Evolutionary conservation across 1,139 yeast genomes (phyloP).

Genomic region (Yamadazyma oceani): DNA sequence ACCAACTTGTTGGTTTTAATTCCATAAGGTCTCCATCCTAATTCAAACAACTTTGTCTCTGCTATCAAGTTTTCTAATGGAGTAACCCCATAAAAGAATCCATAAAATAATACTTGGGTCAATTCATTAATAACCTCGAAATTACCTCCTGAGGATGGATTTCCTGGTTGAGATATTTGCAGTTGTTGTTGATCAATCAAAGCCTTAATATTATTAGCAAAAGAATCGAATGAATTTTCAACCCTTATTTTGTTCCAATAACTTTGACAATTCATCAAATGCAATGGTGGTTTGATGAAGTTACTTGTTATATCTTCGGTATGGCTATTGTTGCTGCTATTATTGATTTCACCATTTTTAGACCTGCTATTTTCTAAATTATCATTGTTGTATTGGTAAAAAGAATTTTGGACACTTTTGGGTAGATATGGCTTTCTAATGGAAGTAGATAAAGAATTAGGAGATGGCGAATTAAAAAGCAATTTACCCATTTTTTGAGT

Average conservation of each 20-base stretch:
- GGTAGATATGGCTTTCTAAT: slow-evolving; percentile 43
- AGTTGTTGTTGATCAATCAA: slow-evolving; percentile 15
- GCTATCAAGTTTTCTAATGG: slow-evolving; percentile 51
- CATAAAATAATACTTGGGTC: slow-evolving; percentile 55
- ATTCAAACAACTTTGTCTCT: slow-evolving; percentile 37
- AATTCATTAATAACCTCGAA: slow-evolving; percentile 31
- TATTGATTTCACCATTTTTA: slow-evolving; percentile 6
- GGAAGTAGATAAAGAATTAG: slow-evolving; percentile 30
- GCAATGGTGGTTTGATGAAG: slow-evolving; percentile 38
- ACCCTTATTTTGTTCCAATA: slow-evolving; percentile 54
- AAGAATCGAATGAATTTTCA: slow-evolving; percentile 35
- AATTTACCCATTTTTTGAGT: slow-evolving; percentile 3
- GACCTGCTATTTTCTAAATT: background rate
- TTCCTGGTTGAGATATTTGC: slow-evolving; percentile 25
- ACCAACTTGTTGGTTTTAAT: slow-evolving; percentile 12
- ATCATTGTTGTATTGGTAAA: slow-evolving; percentile 17
- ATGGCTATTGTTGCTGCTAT: background rate
- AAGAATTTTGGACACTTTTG: slow-evolving; percentile 26
- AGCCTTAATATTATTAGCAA: slow-evolving; percentile 31
- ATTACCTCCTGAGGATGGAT: slow-evolving; percentile 8
- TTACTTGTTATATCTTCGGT: no score
- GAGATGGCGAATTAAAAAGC: slow-evolving; percentile 14
- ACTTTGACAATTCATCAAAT: slow-evolving; percentile 37
- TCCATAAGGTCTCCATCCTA: slow-evolving; percentile 48
- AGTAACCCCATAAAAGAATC: slow-evolving; percentile 57